Evolutionary conservation across 2,329 filamentous ascomycete genomes (phyloP).

Genomic region (Aspergillus sp.): DNA sequence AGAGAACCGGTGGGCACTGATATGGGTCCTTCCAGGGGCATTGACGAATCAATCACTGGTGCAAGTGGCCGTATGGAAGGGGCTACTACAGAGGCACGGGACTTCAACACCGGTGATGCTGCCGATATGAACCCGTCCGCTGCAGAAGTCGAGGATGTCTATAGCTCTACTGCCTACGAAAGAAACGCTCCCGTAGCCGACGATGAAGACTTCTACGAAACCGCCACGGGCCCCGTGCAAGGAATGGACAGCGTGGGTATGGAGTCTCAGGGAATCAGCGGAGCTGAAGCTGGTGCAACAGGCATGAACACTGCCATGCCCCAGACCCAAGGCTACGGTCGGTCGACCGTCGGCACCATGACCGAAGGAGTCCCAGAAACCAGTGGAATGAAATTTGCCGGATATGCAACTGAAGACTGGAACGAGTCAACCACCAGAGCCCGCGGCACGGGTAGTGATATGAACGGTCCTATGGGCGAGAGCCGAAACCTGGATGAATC

Average conservation of each 20-base stretch:
- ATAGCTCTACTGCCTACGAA: neutral
- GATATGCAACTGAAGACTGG: neutral
- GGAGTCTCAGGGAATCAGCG: neutral
- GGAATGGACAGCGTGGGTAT: neutral
- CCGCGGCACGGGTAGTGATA: neutral
- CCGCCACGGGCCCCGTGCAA: neutral
- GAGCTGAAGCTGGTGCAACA: too few species aligned
- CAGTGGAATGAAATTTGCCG: neutral
- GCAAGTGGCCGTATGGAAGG: neutral
- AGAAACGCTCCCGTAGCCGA: neutral
- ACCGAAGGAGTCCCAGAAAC: neutral
- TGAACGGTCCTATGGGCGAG: neutral
- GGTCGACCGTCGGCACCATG: neutral
- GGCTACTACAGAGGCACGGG: neutral
- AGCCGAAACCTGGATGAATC: neutral
- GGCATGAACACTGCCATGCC: too few species aligned
- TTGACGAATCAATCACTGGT: neutral
- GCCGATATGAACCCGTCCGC: neutral
- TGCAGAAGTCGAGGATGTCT: neutral
- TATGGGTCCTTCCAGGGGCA: neutral
- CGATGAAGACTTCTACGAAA: neutral
- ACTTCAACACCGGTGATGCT: neutral
- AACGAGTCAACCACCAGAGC: neutral
- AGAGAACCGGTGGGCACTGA: neutral
- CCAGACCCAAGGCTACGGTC: too few species aligned